Evolutionary conservation across 768 basidiomycete genomes (phyloP).

Genomic region (Trametes punicea): DNA sequence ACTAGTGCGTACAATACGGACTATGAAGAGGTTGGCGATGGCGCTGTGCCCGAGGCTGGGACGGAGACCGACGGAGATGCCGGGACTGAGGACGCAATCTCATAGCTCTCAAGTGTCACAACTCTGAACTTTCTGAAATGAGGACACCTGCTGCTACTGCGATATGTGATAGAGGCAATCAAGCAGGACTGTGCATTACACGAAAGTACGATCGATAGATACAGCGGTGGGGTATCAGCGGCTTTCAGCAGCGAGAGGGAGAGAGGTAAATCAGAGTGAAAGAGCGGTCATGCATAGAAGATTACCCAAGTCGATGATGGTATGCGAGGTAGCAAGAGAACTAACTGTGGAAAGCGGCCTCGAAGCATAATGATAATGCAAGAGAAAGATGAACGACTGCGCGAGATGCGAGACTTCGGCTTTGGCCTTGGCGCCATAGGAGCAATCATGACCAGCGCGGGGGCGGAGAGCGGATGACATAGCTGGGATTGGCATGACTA

Average conservation of each 20-base stretch:
- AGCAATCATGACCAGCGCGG: constrained; percentile 26
- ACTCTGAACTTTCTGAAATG: no score
- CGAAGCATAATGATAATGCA: constrained; percentile 8
- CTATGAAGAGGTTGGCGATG: constrained; percentile 30
- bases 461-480: constrained; percentile 28
- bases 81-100: constrained; percentile 12
- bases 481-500: constrained; percentile 17
- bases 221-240: constrained; percentile 11
- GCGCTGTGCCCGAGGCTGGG: constrained; percentile 4
- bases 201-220: constrained; percentile 9
- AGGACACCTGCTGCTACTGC: no score
- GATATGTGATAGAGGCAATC: background rate
- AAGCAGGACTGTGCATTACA: constrained; percentile 2
- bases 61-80: constrained; percentile 17
- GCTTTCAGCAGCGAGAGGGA: background rate
- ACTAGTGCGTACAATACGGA: constrained; percentile 59
- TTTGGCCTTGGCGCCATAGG: no score
- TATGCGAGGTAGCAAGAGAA: constrained; percentile 7
- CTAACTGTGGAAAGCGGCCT: background rate
- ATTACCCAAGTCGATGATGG: constrained; percentile 8
- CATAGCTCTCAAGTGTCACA: no score
- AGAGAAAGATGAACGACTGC: background rate
- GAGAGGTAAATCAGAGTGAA: background rate
- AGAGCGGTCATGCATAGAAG: background rate
- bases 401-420: no score